These are phyloP conservation scores for Alternaria sp. DNA, from an alignment of 2,329 filamentous ascomycete species.

Conservation along the genomic window DNA sequence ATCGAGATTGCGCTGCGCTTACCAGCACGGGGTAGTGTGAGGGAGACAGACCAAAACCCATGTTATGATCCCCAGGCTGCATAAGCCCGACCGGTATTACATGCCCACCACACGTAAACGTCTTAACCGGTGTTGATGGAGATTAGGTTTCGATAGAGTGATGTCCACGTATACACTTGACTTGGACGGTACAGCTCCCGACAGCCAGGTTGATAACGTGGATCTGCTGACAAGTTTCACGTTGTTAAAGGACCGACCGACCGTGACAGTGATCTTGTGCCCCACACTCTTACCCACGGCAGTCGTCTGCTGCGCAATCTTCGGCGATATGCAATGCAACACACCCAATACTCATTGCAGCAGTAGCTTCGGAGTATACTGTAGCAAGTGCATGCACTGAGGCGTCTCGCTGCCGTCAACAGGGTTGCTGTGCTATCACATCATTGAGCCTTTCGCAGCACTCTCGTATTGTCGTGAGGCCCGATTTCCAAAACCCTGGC, in stretches of 20 bases:
- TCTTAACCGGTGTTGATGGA: conserved; percentile 2
- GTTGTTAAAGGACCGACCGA: conserved; percentile 15
- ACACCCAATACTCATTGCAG: conserved; percentile 29
- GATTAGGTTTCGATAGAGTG: conserved; percentile 19
- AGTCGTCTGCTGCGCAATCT: conserved; percentile 8
- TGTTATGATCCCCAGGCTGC: conserved; percentile 19
- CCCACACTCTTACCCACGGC: conserved; percentile 8
- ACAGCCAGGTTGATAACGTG: conserved; percentile 19
- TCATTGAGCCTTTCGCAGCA: conserved; percentile 1
- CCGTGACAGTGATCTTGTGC: conserved; percentile 17
- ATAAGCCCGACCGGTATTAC: conserved; percentile 16
- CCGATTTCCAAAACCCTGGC: conserved; percentile 6
- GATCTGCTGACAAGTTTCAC: conserved; percentile 17
- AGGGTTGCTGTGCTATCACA: conserved; percentile 7
- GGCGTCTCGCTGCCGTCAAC: neutral
- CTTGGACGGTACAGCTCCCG: conserved; percentile 11
- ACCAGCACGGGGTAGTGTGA: conserved; percentile 16
- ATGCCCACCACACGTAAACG: conserved; percentile 7
- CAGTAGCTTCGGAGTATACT: conserved; percentile 34
- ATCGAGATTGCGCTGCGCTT: conserved; percentile 17
- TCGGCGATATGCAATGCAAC: conserved; percentile 18
- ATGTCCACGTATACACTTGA: conserved; percentile 18
- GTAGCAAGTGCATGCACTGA: conserved; percentile 22
- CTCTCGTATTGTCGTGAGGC: conserved; percentile 3
- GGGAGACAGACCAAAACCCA: conserved; percentile 9